Conservation (phyloP, 768 basidiomycete species). For the Russula virescens region DNA sequence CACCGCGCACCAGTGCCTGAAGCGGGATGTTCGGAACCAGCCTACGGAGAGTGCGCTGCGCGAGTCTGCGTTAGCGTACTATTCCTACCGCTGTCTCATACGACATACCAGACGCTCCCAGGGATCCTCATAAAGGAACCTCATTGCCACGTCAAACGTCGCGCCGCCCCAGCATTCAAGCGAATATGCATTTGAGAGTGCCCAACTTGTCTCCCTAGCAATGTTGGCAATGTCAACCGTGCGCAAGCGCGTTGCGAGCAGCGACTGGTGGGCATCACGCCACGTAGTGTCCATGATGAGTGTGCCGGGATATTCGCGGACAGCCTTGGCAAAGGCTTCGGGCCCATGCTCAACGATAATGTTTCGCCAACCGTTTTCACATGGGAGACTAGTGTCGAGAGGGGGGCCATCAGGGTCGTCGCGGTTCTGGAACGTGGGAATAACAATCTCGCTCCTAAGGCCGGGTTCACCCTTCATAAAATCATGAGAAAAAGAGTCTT, state of each 20-base stretch:
- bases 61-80: slow-evolving; percentile 8
- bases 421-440: slow-evolving; percentile 74
- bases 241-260: slow-evolving; percentile 92
- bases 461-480: slow-evolving; percentile 77
- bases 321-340: slow-evolving; percentile 96
- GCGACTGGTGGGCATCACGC: slow-evolving; percentile 98
- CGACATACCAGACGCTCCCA: slow-evolving; percentile 88
- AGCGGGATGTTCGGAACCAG: slow-evolving; percentile 98
- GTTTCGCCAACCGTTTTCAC: slow-evolving; percentile 92
- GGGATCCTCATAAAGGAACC: slow-evolving; percentile 98
- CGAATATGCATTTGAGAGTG: slow-evolving; percentile 91
- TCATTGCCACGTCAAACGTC: slow-evolving; percentile 98
- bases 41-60: slow-evolving; percentile 82
- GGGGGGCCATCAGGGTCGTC: slow-evolving; percentile 69
- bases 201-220: slow-evolving; percentile 94
- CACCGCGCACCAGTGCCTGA: slow-evolving; percentile 96
- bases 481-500: not conserved
- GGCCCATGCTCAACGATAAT: slow-evolving; percentile 98
- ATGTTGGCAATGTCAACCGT: slow-evolving; percentile 98
- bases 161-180: slow-evolving; percentile 99
- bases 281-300: slow-evolving; percentile 99
- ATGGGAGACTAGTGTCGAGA: slow-evolving; percentile 77
- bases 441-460: slow-evolving; percentile 78
- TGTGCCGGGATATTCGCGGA: slow-evolving; percentile 90
- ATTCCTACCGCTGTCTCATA: not conserved